Percentiles rank a stretch among this genome's conserved stretches.
Evolutionary conservation across 495 filamentous ascomycete genomes (phyloP).

Genomic region (Trichoderma erinaceum): DNA sequence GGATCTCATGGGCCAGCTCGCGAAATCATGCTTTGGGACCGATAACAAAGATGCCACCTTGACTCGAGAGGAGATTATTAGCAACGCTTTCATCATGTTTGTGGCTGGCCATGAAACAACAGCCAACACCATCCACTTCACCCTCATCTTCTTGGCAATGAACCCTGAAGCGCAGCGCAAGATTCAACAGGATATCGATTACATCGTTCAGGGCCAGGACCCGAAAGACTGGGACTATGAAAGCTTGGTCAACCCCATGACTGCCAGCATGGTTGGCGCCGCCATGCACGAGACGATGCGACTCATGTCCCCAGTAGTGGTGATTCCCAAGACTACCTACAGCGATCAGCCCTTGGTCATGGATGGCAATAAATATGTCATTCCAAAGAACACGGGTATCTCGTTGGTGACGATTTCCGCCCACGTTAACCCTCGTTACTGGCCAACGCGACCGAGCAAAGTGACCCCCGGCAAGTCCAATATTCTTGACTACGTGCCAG

Average conservation of each 20-base stretch:
- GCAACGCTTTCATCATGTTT: conserved; percentile 66
- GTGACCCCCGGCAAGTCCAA: conserved; percentile 30
- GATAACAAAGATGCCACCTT: conserved; percentile 9
- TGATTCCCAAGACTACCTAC: conserved; percentile 54
- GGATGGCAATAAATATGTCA: conserved; percentile 40
- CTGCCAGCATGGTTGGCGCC: conserved; percentile 57
- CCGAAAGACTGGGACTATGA: conserved; percentile 59
- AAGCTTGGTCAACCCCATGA: conserved; percentile 45
- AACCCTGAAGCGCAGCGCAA: conserved; percentile 49
- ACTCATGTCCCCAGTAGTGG: conserved; percentile 53
- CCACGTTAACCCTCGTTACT: conserved; percentile 59
- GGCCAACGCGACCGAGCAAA: conserved; percentile 47
- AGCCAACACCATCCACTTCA: conserved; percentile 60
- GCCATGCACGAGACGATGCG: conserved; percentile 64
- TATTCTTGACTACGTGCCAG: conserved; percentile 42
- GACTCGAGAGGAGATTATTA: conserved; percentile 50
- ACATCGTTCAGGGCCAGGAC: conserved; percentile 45
- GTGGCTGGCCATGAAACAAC: conserved; percentile 70
- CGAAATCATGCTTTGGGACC: conserved; percentile 39
- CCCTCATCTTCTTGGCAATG: conserved; percentile 54
- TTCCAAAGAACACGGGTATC: conserved; percentile 46
- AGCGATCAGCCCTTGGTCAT: conserved; percentile 47
- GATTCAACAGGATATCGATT: conserved; percentile 58
- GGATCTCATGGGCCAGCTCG: conserved; percentile 59
- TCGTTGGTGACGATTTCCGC: conserved; percentile 39